Conservation (phyloP, 768 basidiomycete species). For the Termitomyces sp. region DNA sequence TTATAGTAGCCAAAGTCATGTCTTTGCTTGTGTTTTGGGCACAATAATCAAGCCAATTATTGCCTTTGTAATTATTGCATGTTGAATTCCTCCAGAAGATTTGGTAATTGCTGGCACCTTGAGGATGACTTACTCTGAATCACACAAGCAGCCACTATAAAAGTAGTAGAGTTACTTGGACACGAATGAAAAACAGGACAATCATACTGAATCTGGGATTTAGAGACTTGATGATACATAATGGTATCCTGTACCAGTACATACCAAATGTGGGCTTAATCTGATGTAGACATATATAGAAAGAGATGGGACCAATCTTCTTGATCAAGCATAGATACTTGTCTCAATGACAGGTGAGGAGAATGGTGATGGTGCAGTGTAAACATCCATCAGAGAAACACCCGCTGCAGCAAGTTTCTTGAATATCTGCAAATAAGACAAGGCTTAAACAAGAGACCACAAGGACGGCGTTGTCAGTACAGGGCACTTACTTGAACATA, state of each 20-base stretch:
- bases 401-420: constrained; percentile 43
- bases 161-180: not conserved
- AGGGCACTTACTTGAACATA: constrained; percentile 51
- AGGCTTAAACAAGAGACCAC: not conserved
- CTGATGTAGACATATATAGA: not conserved
- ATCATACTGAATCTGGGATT: not conserved
- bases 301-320: not conserved
- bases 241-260: constrained; percentile 6
- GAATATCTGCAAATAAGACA: constrained; percentile 29
- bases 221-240: not conserved
- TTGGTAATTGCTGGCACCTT: not conserved
- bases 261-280: not conserved
- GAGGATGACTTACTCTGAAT: not conserved
- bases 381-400: constrained; percentile 20
- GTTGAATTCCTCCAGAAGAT: not conserved
- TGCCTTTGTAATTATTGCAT: not conserved
- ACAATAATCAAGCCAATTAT: not conserved
- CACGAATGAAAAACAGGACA: not conserved
- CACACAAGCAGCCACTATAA: no score
- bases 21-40: not conserved
- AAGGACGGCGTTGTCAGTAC: not conserved
- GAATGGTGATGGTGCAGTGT: constrained; percentile 28
- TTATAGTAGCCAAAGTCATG: no score
- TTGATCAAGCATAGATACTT: constrained; percentile 8
- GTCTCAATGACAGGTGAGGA: constrained; percentile 27